These are phyloP conservation scores for Fusarium liriodendri DNA, from an alignment of 2,329 filamentous ascomycete species.

Conservation along the genomic window DNA sequence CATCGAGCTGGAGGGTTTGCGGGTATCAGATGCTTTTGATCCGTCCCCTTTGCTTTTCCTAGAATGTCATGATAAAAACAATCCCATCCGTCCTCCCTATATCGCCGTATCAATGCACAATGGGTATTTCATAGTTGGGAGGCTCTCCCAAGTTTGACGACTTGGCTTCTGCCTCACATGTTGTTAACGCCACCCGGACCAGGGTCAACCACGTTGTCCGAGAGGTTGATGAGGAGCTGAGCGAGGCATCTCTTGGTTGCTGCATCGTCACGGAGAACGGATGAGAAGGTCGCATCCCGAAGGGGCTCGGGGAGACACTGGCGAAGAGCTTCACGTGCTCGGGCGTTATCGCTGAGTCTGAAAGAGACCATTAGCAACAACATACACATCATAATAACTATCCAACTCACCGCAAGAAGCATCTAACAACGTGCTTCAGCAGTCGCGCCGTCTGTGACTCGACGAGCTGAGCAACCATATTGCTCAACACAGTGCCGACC, in stretches of 20 bases:
- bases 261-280: constrained; percentile 94
- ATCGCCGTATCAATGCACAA: constrained; percentile 45
- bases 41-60: constrained; percentile 46
- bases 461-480: constrained; percentile 98
- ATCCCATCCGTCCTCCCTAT: constrained; percentile 40
- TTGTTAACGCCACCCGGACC: constrained; percentile 48
- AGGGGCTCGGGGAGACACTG: constrained; percentile 98
- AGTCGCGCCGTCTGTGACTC: constrained; percentile 97
- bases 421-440: constrained; percentile 96
- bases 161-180: constrained; percentile 45
- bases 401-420: constrained; percentile 84
- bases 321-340: constrained; percentile 91
- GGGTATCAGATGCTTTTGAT: constrained; percentile 50
- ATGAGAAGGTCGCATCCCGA: constrained; percentile 97
- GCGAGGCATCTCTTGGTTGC: constrained; percentile 97
- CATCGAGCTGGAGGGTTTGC: constrained; percentile 41
- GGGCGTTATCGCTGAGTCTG: constrained; percentile 94
- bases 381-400: background rate
- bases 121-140: constrained; percentile 43
- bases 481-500: constrained; percentile 95
- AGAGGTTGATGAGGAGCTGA: constrained; percentile 96
- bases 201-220: constrained; percentile 79
- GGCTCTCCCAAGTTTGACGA: constrained; percentile 13
- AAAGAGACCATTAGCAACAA: constrained; percentile 19
- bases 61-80: constrained; percentile 46